Percentiles rank a stretch among this genome's conserved stretches.
Evolutionary conservation across 805 yeast genomes (phyloP).

Genomic region (Metschnikowia picachoensis): DNA sequence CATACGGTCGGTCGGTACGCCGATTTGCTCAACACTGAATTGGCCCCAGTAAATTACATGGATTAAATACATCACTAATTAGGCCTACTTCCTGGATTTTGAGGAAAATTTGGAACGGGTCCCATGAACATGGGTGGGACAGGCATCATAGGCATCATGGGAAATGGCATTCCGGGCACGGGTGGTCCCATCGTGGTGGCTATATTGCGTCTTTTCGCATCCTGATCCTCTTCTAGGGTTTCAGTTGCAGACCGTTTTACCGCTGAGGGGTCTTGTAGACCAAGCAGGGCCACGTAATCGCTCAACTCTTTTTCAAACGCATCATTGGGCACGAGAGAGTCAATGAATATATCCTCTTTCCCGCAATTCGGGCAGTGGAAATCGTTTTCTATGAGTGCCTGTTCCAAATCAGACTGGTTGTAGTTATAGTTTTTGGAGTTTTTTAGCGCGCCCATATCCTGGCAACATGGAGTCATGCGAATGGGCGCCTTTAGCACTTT

Average conservation of each 20-base stretch:
- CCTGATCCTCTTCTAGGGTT: conserved; percentile 17
- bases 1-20: no score
- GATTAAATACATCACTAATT: no score
- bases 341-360: conserved; percentile 69
- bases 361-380: conserved; percentile 89
- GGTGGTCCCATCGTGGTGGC: conserved; percentile 12
- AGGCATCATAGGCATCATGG: conserved; percentile 19
- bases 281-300: conserved; percentile 43
- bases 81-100: not conserved
- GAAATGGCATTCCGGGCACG: conserved; percentile 14
- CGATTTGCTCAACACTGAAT: no score
- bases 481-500: conserved; percentile 63
- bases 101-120: not conserved
- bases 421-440: conserved; percentile 43
- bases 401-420: conserved; percentile 36
- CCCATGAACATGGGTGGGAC: conserved; percentile 15
- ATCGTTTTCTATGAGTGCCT: conserved; percentile 68
- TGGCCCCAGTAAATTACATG: no score
- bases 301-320: conserved; percentile 55
- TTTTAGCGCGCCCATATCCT: conserved; percentile 50
- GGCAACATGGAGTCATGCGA: conserved; percentile 81
- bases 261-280: conserved; percentile 31
- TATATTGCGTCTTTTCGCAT: conserved; percentile 25
- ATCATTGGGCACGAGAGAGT: conserved; percentile 59
- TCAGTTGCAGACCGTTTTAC: conserved; percentile 8